Conservation (phyloP, 2,329 filamentous ascomycete genomes). For the Mollisiaceae sp. region DNA sequence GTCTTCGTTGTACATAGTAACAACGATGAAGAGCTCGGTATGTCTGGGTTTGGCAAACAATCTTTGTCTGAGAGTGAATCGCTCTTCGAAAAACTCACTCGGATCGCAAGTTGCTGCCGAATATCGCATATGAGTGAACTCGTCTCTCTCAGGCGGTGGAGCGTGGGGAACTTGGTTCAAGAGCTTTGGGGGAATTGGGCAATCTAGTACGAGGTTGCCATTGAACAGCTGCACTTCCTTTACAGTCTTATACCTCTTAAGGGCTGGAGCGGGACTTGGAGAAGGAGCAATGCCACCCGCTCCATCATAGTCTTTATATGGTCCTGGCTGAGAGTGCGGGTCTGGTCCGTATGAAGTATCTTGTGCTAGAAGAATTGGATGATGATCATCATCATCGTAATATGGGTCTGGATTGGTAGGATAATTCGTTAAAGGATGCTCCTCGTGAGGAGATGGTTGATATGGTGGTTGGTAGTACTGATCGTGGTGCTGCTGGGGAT, state of each 20-base stretch:
- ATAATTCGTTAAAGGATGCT: slow-evolving; percentile 37
- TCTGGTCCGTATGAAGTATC: slow-evolving; percentile 61
- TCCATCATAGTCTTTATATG: slow-evolving; percentile 52
- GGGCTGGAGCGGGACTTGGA: slow-evolving; percentile 60
- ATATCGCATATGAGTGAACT: slow-evolving; percentile 91
- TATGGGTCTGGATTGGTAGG: slow-evolving; percentile 32
- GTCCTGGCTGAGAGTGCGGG: slow-evolving; percentile 50
- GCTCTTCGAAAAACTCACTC: slow-evolving; percentile 81
- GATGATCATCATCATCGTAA: slow-evolving; percentile 67
- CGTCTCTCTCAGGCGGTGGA: slow-evolving; percentile 75
- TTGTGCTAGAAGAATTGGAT: slow-evolving; percentile 72
- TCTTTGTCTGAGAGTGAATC: slow-evolving; percentile 89
- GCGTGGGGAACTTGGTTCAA: slow-evolving; percentile 58
- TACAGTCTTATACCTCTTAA: slow-evolving; percentile 96
- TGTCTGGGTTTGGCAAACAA: slow-evolving; percentile 91
- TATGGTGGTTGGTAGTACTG: slow-evolving; percentile 86
- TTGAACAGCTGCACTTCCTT: slow-evolving; percentile 98
- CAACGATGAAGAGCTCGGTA: slow-evolving; percentile 93
- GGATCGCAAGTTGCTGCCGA: slow-evolving; percentile 95
- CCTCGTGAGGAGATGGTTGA: slow-evolving; percentile 57
- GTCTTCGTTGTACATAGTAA: slow-evolving; percentile 99
- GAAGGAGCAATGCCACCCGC: slow-evolving; percentile 46
- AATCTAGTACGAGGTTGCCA: slow-evolving; percentile 95
- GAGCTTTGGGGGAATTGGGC: slow-evolving; percentile 87
- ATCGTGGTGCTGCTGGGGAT: slow-evolving; percentile 86